Evolutionary conservation across 78 protist species (phyloP).

Genomic region (Protostelium mycophagum): DNA sequence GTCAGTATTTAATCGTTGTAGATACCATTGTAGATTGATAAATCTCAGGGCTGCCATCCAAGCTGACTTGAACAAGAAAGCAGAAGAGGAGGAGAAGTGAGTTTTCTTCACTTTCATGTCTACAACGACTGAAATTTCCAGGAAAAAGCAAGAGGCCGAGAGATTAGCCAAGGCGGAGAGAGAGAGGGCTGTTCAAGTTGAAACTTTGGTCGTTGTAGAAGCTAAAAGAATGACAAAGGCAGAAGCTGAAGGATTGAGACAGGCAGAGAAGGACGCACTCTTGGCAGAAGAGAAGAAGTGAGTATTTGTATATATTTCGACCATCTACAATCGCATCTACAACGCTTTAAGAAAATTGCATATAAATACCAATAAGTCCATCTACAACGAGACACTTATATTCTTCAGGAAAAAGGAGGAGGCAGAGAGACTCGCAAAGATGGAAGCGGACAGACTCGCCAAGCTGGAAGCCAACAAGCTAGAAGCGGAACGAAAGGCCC

Average conservation of each 20-base stretch:
- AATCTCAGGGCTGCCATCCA: no score
- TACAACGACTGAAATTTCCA: no score
- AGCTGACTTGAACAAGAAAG: no score
- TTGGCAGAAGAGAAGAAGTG: background rate
- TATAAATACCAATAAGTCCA: background rate
- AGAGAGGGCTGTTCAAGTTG: background rate
- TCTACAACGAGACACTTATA: background rate
- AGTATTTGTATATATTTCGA: background rate
- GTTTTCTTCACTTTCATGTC: no score
- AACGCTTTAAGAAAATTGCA: background rate
- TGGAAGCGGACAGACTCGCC: background rate
- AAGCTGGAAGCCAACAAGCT: background rate
- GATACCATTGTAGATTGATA: no score
- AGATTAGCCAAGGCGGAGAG: background rate
- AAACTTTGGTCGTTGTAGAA: background rate
- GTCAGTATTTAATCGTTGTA: no score
- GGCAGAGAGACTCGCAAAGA: background rate
- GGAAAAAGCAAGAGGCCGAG: background rate
- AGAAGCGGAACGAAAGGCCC: background rate
- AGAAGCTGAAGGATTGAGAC: background rate
- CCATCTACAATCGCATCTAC: background rate
- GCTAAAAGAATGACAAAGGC: background rate
- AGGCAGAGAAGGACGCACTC: no score
- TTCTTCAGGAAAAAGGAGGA: background rate
- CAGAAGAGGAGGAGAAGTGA: no score